These are phyloP conservation scores for Rauvolfia tetraphylla DNA, from an alignment of 257 asterid species.

Conservation along the genomic window DNA sequence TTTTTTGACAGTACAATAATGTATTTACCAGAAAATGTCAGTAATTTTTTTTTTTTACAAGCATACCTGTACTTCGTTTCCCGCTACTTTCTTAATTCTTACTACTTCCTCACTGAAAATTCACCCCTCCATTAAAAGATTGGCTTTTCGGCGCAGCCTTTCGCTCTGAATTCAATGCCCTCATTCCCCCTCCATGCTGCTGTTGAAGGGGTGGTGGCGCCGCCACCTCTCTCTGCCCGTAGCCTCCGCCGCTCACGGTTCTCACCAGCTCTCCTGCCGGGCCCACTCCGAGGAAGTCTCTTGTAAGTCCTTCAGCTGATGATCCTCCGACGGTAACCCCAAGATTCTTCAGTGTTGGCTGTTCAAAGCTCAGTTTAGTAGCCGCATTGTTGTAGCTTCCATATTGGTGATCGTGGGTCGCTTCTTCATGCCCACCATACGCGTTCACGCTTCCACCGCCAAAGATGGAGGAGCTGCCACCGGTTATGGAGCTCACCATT, in stretches of 20 bases:
- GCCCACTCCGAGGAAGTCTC: constrained; percentile 80
- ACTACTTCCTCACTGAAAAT: constrained; percentile 36
- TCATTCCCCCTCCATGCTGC: constrained; percentile 33
- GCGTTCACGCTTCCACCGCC: constrained; percentile 16
- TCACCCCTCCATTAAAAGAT: constrained; percentile 36
- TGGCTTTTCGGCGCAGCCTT: constrained; percentile 26
- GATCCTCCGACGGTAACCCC: constrained; percentile 1
- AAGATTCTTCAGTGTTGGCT: constrained; percentile 19
- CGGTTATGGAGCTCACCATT: constrained; percentile 23
- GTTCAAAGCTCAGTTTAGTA: constrained; percentile 13
- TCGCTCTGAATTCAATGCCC: constrained; percentile 43
- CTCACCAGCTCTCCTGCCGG: constrained; percentile 54
- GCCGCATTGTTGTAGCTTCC: constrained; percentile 14
- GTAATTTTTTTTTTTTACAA: background rate
- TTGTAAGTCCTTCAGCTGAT: constrained; percentile 31
- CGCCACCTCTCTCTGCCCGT: constrained; percentile 21
- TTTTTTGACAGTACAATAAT: background rate
- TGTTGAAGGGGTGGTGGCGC: constrained; percentile 11
- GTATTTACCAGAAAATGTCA: background rate
- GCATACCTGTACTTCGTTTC: constrained; percentile 16
- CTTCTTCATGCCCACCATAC: constrained; percentile 21
- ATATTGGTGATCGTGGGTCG: constrained; percentile 1
- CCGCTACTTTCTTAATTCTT: background rate
- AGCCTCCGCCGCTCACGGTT: constrained; percentile 32
- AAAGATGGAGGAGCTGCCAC: background rate